Base-by-base conservation (phyloP, 1,284 basidiomycete species). In the Ceratobasidium sp. region DNA sequence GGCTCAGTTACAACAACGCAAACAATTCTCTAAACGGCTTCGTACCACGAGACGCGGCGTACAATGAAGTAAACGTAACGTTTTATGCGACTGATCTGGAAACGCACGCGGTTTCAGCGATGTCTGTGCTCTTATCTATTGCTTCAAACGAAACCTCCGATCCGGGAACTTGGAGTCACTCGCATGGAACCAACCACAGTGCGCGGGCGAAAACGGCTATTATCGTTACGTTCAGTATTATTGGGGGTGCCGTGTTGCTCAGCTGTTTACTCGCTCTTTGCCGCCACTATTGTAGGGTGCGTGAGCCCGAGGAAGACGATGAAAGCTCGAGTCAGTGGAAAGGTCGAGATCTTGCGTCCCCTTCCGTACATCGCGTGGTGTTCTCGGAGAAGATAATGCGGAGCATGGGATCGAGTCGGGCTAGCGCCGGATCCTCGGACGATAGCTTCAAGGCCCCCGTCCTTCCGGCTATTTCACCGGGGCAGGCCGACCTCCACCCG, bases 91-190 rank as follows among this genome's bases (percentile, higher is more conserved):
- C 80, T 44, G 80, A 81, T 68, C 57, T 71, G 1, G 77, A 66
- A 35, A 93, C 91, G 2, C 92, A 92, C 81, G 92, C 93, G 8
- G 92, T 89, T 0, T 95, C 93, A 14, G 90, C 92, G 81, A 85
- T 90, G 1, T 87, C 82, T 62, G 85, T 94, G n/a, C 83, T 86
- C 0, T 85, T 94, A 64, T 87, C 88, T 44, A 85, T 91, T 35
- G 85, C 87, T 1, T 82, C 86, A 23, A 81, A 84, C 10, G 85
- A 84, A 70, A 82, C 64, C 10, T 54, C 38, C 27, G 64, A 23
- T 83, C 77, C 81, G 82, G 12, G 80, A 84, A 54, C 80, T 84
- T 69, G 82, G 84, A 74, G 79, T 76, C 30, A 81, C 93, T 48
- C 91, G 89, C 18, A 83, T 94, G 27, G 88, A 86, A 7, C 30